Conservation (phyloP, 768 basidiomycete genomes). For the Mycena haematopus region DNA sequence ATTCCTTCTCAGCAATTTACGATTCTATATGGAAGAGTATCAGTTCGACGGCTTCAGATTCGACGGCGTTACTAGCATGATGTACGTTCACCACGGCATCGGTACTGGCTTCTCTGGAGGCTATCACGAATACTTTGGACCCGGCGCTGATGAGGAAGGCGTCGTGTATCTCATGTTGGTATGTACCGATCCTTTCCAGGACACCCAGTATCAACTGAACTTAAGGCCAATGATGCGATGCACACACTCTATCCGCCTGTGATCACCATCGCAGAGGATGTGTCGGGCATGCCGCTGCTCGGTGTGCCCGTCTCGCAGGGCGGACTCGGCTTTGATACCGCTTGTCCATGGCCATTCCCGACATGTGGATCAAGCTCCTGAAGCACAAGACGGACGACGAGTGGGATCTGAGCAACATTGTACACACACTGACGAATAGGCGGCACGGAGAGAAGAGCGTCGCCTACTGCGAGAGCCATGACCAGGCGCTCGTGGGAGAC, state of each 20-base stretch:
- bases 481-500: slow-evolving; percentile 98
- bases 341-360: slow-evolving; percentile 97
- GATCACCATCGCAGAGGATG: slow-evolving; percentile 97
- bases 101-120: slow-evolving; percentile 97
- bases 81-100: slow-evolving; percentile 98
- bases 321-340: slow-evolving; percentile 98
- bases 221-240: slow-evolving; percentile 89
- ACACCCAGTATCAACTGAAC: slow-evolving; percentile 19
- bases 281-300: slow-evolving; percentile 98
- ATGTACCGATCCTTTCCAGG: slow-evolving; percentile 36
- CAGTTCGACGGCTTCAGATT: slow-evolving; percentile 98
- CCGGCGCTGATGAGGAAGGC: slow-evolving; percentile 82
- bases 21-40: slow-evolving; percentile 96
- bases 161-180: slow-evolving; percentile 98
- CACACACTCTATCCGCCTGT: slow-evolving; percentile 80
- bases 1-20: slow-evolving; percentile 93
- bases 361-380: slow-evolving; percentile 99
- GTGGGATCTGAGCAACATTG: slow-evolving; percentile 89
- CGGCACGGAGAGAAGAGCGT: slow-evolving; percentile 90
- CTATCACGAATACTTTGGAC: slow-evolving; percentile 98
- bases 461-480: slow-evolving; percentile 94
- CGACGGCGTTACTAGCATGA: slow-evolving; percentile 99
- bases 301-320: slow-evolving; percentile 80
- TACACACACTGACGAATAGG: slow-evolving; percentile 89
- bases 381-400: slow-evolving; percentile 88